A percentile compares a stretch with the other conserved stretches of the same genome.
phyloP scores from a whole-genome alignment of 257 asterid species.

The Hygrophila difformis region DNA sequence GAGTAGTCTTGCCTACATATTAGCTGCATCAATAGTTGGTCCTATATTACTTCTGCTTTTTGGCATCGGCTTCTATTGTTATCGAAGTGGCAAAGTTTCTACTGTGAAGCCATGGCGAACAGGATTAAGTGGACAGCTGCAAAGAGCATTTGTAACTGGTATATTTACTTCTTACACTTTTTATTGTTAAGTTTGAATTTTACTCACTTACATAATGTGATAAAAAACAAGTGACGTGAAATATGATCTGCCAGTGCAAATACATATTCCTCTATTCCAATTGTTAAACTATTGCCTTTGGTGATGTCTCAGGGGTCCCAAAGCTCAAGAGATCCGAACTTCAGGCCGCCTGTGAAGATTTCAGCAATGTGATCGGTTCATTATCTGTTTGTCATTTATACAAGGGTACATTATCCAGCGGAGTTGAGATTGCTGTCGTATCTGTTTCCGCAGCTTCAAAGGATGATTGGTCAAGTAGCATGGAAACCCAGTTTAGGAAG shows the following conservation, averaged over 20 bases:
- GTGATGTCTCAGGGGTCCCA: constrained; percentile 58
- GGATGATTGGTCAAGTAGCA: constrained; percentile 71
- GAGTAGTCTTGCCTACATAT: constrained; percentile 13
- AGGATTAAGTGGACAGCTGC: constrained; percentile 94
- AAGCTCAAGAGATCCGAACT: constrained; percentile 71
- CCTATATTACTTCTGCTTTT: constrained; percentile 34
- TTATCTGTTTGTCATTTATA: constrained; percentile 44
- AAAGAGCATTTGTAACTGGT: constrained; percentile 71
- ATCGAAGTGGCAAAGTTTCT: constrained; percentile 46
- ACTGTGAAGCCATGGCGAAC: constrained; percentile 91
- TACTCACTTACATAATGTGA: neutral
- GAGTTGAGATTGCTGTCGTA: constrained; percentile 87
- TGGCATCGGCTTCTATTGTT: constrained; percentile 22
- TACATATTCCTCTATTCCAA: no score
- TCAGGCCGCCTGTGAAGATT: constrained; percentile 87
- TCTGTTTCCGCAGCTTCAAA: constrained; percentile 44
- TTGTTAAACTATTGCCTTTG: neutral
- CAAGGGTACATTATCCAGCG: constrained; percentile 81
- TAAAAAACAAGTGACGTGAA: no score
- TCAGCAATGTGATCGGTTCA: constrained; percentile 86
- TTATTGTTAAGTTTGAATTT: neutral
- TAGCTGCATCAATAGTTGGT: constrained; percentile 48
- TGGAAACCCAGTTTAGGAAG: constrained; percentile 61
- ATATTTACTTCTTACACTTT: neutral
- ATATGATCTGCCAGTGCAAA: no score